These are phyloP conservation scores for Suillus americanus DNA, from an alignment of 768 basidiomycete genomes.

Conservation along the genomic window DNA sequence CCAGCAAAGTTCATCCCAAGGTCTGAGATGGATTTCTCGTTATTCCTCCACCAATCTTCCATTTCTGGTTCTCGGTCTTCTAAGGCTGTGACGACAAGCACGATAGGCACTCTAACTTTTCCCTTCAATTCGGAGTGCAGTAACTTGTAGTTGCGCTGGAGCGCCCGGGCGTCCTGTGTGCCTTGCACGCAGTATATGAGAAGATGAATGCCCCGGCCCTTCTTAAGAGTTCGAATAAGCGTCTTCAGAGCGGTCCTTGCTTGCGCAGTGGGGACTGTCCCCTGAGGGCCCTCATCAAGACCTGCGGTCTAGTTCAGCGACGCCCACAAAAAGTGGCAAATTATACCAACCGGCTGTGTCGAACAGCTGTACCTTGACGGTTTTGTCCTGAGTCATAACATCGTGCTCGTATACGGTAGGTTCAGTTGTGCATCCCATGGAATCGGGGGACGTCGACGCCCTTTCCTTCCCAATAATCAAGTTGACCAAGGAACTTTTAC, in stretches of 20 bases:
- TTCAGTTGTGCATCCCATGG: slow-evolving; percentile 12
- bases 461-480: too few relatives aligned
- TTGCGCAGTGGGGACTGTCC: background rate
- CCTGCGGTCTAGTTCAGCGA: background rate
- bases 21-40: slow-evolving; percentile 20
- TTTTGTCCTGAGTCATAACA: background rate
- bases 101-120: slow-evolving; percentile 34
- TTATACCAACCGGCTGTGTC: background rate
- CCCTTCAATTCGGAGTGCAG: slow-evolving; percentile 37
- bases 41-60: slow-evolving; percentile 34
- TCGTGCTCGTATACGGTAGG: background rate
- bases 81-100: slow-evolving; percentile 41
- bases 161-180: slow-evolving; percentile 34
- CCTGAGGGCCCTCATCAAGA: background rate
- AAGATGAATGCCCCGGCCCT: slow-evolving; percentile 9
- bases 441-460: background rate
- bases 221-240: background rate
- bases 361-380: background rate
- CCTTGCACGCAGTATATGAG: slow-evolving; percentile 38
- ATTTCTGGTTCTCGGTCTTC: slow-evolving; percentile 32
- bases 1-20: slow-evolving; percentile 27
- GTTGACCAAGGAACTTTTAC: too few relatives aligned
- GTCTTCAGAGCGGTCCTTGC: background rate
- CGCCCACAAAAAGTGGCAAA: background rate
- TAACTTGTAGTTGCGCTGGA: slow-evolving; percentile 38